phyloP scores from a whole-genome alignment of 1,284 basidiomycete genomes.

The Cutaneotrichosporon daszewskae region DNA sequence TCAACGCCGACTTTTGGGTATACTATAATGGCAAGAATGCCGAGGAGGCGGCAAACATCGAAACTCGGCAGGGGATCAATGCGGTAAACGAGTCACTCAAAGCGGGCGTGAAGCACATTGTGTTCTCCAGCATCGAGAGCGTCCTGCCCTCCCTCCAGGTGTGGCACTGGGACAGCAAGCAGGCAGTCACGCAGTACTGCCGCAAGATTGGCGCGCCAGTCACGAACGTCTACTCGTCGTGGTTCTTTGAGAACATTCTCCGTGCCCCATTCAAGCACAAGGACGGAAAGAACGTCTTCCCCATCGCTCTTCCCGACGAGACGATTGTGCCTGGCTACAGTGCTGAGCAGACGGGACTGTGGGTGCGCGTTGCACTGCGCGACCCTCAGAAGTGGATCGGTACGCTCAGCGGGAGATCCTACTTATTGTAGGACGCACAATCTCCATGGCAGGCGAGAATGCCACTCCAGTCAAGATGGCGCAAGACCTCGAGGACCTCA shows the following conservation, averaged over 20 bases:
- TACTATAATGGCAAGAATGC: slow-evolving; percentile 6
- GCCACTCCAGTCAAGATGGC: slow-evolving; percentile 1
- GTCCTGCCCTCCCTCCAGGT: slow-evolving; percentile 7
- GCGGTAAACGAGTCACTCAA: not conserved
- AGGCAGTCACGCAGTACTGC: slow-evolving; percentile 22
- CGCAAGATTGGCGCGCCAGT: slow-evolving; percentile 14
- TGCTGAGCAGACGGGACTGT: slow-evolving; percentile 29
- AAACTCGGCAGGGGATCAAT: not conserved
- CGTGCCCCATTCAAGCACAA: slow-evolving; percentile 1
- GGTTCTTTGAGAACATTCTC: slow-evolving; percentile 9
- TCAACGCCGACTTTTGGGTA: slow-evolving; percentile 3
- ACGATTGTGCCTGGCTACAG: slow-evolving; percentile 18
- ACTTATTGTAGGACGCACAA: no score
- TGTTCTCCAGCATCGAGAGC: slow-evolving; percentile 13
- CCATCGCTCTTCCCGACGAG: slow-evolving; percentile 23
- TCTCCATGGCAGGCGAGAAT: slow-evolving; percentile 1
- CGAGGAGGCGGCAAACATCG: slow-evolving; percentile 1
- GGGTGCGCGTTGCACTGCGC: slow-evolving; percentile 25
- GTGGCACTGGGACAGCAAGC: not conserved
- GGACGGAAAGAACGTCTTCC: slow-evolving; percentile 10
- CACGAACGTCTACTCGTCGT: slow-evolving; percentile 15
- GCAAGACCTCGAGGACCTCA: not conserved
- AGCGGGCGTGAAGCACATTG: slow-evolving; percentile 1
- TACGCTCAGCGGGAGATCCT: slow-evolving; percentile 18
- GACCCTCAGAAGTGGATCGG: slow-evolving; percentile 30